phyloP scores from a whole-genome alignment of 805 yeast genomes.

The Barnettozyma siamensis region DNA sequence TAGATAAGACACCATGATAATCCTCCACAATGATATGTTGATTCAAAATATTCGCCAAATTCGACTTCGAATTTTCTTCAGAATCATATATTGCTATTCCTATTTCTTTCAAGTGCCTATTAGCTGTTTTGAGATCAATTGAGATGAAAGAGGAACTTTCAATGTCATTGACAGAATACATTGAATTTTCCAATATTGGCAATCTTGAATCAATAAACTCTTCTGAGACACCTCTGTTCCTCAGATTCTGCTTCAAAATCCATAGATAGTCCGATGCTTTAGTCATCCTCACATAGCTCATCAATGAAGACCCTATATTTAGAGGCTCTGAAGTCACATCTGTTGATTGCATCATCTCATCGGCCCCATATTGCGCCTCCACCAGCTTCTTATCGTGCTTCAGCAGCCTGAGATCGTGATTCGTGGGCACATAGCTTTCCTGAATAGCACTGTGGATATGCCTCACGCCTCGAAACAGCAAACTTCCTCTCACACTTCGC shows the following conservation, averaged over 20 bases:
- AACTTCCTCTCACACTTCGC: not conserved
- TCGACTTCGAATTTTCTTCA: not conserved
- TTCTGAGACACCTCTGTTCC: not conserved
- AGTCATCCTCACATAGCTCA: not conserved
- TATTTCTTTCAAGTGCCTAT: conserved; percentile 2
- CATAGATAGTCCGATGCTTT: conserved; percentile 10
- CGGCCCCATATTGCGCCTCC: not conserved
- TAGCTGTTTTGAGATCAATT: not conserved
- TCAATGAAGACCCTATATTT: not conserved
- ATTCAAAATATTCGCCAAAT: not conserved
- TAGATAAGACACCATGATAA: conserved; percentile 17
- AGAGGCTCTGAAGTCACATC: not conserved
- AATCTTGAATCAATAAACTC: not conserved
- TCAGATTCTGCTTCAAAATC: conserved; percentile 4
- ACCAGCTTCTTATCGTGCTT: not conserved
- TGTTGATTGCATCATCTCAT: too few species aligned
- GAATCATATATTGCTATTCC: conserved; percentile 8
- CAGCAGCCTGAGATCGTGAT: not conserved
- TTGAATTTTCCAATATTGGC: not conserved
- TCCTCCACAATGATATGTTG: conserved; percentile 18
- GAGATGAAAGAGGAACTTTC: conserved; percentile 2
- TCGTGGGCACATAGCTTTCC: not conserved
- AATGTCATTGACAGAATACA: conserved; percentile 4
- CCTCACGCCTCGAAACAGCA: not conserved
- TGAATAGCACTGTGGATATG: not conserved